These are phyloP conservation scores for Dalbergia cultrata DNA, from an alignment of 306 rosid species.

Conservation along the genomic window DNA sequence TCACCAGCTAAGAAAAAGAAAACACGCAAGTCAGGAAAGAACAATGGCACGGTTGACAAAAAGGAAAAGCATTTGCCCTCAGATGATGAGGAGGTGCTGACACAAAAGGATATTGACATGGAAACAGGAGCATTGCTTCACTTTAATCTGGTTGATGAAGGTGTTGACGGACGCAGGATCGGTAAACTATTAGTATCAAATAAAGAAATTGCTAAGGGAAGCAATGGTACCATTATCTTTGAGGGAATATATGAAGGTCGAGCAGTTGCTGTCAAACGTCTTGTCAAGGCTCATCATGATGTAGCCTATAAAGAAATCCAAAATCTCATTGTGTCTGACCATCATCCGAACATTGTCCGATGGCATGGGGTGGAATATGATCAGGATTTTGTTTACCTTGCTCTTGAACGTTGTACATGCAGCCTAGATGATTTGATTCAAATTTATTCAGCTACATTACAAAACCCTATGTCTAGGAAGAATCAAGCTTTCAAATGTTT, in stretches of 20 bases:
- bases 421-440: slow-evolving; percentile 73
- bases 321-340: slow-evolving; percentile 80
- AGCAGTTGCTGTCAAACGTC: slow-evolving; percentile 87
- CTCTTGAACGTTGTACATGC: slow-evolving; percentile 82
- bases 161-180: slow-evolving; percentile 64
- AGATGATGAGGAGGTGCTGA: slow-evolving; percentile 45
- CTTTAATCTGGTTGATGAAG: slow-evolving; percentile 48
- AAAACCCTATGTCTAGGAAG: slow-evolving; percentile 31
- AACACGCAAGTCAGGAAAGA: slow-evolving; percentile 53
- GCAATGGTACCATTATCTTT: slow-evolving; percentile 84
- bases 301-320: slow-evolving; percentile 79
- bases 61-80: slow-evolving; percentile 48
- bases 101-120: slow-evolving; percentile 33
- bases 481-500: slow-evolving; percentile 44
- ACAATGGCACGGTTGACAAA: slow-evolving; percentile 41
- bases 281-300: slow-evolving; percentile 79
- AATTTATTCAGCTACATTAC: slow-evolving; percentile 46
- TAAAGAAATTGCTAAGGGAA: slow-evolving; percentile 84
- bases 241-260: slow-evolving; percentile 85
- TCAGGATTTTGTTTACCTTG: slow-evolving; percentile 83
- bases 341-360: slow-evolving; percentile 82
- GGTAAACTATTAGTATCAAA: slow-evolving; percentile 74
- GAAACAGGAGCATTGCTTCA: slow-evolving; percentile 44
- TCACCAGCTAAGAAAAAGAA: slow-evolving; percentile 65
- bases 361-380: slow-evolving; percentile 89